Evolutionary conservation across 2,329 filamentous ascomycete genomes (phyloP), one percentile per base, ranked within the genome.

Genomic region (Xylariaceae sp.): DNA sequence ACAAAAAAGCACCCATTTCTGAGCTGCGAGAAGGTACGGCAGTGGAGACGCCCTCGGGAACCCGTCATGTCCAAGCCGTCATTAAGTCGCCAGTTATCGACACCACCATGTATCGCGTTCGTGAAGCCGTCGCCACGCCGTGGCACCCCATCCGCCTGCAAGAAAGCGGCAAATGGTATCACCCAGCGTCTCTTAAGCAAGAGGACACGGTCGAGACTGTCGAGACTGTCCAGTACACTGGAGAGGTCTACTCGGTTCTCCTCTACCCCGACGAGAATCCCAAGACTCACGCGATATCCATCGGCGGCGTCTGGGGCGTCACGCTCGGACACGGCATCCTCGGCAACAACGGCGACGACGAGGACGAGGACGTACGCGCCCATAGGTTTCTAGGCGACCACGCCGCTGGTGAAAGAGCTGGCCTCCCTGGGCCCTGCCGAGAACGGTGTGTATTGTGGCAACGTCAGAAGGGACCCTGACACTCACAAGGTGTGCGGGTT

Each of bases 291-390:
- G 71, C 73, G 0, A 59, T 81, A 19, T 51, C 56, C 2, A 61
- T 76, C 11, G 66, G 57, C n/a, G 60, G 59, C 4, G 34, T 64
- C 30, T 74, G 71, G 68, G 76, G 70, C 11, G 74, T 78, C 1
- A 75, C 76, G 0, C 59, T 82, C 9, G 78, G 76, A 1, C 77
- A 82, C 50, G 76, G 77, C 0, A 31, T 78, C 14, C 53, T 59
- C 1, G 59, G n/a, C n/a, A n/a, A n/a, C n/a, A n/a, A n/a, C n/a
- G n/a, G n/a, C n/a, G n/a, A n/a, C n/a, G n/a, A n/a, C n/a, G n/a
- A 52, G 0, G 52, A 48, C 3, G 54, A 59, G 18, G 69, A 73
- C 48, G 58, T 63, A 2, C 64, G 76, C 15, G 67, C 66, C 0
- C 76, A 80, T 50, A 45, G 39, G 4, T 80, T 79, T 57, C 72